A percentile compares a stretch with the other conserved stretches of the same genome.
These are phyloP conservation scores for Pseudogymnoascus sp. DNA, from an alignment of 2,329 filamentous ascomycete genomes.

Conservation along the genomic window DNA sequence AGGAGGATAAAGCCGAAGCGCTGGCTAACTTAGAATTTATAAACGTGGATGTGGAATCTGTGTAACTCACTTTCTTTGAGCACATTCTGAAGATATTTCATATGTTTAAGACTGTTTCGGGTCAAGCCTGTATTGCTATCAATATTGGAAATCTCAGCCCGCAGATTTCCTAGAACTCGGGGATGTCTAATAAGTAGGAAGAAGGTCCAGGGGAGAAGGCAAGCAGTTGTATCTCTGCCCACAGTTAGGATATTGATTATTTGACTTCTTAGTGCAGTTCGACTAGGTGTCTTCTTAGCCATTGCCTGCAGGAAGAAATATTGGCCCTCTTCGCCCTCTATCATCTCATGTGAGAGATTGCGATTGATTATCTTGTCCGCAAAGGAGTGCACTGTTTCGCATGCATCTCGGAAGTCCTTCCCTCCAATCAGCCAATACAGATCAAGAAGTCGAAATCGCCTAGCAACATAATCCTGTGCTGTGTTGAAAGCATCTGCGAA, in stretches of 20 bases:
- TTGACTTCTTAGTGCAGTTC: constrained; percentile 28
- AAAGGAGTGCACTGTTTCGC: constrained; percentile 18
- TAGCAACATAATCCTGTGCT: constrained; percentile 27
- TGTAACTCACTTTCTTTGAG: constrained; percentile 17
- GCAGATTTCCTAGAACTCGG: constrained; percentile 8
- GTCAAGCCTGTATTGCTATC: constrained; percentile 12
- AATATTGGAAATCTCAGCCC: background rate
- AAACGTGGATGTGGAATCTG: background rate
- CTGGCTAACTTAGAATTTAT: constrained; percentile 8
- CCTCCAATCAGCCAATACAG: constrained; percentile 21
- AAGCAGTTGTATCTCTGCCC: constrained; percentile 14
- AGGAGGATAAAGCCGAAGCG: constrained; percentile 23
- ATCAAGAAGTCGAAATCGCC: constrained; percentile 25
- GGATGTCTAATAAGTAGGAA: constrained; percentile 16
- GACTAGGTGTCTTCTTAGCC: constrained; percentile 26
- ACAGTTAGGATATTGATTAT: constrained; percentile 27
- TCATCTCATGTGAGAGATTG: constrained; percentile 24
- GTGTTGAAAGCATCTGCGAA: constrained; percentile 34
- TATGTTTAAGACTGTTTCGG: constrained; percentile 10
- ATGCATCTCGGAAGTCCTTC: constrained; percentile 22
- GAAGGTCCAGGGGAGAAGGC: constrained; percentile 15
- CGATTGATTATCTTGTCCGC: constrained; percentile 26
- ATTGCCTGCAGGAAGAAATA: constrained; percentile 13
- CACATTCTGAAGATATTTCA: constrained; percentile 15
- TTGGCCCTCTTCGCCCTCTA: constrained; percentile 16